Conservation (phyloP, 73 alveolate genomes). For the Breviolum minutum region DNA sequence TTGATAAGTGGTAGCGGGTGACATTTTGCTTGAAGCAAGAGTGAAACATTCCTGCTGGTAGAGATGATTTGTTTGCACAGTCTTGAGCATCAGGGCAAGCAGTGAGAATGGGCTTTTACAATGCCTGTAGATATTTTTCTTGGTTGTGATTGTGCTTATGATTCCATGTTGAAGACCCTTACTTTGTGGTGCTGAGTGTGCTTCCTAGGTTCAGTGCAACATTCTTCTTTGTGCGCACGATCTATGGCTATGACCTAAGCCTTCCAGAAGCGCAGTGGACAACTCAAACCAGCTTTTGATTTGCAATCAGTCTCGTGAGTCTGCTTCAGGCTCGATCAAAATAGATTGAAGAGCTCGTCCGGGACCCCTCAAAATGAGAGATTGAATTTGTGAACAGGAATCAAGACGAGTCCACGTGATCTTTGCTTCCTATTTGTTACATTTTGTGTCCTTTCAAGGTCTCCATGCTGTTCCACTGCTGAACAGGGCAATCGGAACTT, state of each 20-base stretch:
- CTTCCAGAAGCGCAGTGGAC: neutral
- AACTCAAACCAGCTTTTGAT: neutral
- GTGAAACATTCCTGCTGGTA: no score
- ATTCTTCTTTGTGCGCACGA: constrained; percentile 71
- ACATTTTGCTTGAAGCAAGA: no score
- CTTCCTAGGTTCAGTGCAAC: constrained; percentile 80
- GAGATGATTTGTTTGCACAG: no score
- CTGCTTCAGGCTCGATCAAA: constrained; percentile 61
- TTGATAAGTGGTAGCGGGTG: neutral
- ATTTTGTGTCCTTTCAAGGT: neutral
- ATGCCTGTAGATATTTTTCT: no score
- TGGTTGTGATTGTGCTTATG: neutral
- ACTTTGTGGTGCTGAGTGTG: neutral
- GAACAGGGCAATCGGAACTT: constrained; percentile 6
- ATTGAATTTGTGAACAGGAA: neutral
- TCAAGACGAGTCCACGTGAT: no score
- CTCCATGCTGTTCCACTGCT: constrained; percentile 19
- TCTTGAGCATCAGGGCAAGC: no score
- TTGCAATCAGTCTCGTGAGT: neutral
- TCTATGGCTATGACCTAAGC: constrained; percentile 37
- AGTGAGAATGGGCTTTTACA: no score
- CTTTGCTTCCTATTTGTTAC: no score
- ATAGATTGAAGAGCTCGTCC: constrained; percentile 57
- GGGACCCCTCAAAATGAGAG: neutral
- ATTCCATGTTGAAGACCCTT: neutral